Conservation (phyloP, 2,329 filamentous ascomycete genomes). For the Gaeumannomyces tritici region DNA sequence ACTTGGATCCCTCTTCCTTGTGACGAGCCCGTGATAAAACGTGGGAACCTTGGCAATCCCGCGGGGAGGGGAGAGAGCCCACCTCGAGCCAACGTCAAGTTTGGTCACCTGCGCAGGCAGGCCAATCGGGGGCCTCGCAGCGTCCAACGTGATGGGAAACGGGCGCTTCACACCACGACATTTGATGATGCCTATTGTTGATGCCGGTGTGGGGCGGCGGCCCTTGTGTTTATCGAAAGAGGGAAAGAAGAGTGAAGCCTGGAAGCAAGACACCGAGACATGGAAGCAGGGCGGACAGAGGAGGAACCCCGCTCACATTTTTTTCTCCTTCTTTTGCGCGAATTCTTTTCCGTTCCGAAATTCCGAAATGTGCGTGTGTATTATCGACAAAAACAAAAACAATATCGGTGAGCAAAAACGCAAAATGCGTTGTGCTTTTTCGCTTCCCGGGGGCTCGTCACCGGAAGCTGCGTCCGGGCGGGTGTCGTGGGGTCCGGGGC, state of each 20-base stretch:
- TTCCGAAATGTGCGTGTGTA: too few relatives aligned
- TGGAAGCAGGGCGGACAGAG: too few relatives aligned
- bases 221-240: too few relatives aligned
- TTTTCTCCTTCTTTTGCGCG: not conserved
- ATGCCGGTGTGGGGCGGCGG: too few relatives aligned
- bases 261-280: not conserved
- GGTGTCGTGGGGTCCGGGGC: not conserved
- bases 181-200: too few relatives aligned
- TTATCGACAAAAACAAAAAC: not conserved
- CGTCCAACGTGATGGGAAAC: constrained; percentile 1
- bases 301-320: too few relatives aligned
- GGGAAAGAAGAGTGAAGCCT: not conserved
- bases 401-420: not conserved
- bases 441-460: not conserved
- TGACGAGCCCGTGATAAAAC: not conserved
- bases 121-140: not conserved
- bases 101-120: not conserved
- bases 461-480: not conserved
- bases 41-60: not conserved
- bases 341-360: too few relatives aligned
- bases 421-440: not conserved
- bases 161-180: not conserved
- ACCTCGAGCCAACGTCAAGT: not conserved
- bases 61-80: too few relatives aligned
- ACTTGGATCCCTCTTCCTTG: too few relatives aligned